Evolutionary conservation across 139 green algal genomes (phyloP).

Genomic region (Chlamydomonas sp.): DNA sequence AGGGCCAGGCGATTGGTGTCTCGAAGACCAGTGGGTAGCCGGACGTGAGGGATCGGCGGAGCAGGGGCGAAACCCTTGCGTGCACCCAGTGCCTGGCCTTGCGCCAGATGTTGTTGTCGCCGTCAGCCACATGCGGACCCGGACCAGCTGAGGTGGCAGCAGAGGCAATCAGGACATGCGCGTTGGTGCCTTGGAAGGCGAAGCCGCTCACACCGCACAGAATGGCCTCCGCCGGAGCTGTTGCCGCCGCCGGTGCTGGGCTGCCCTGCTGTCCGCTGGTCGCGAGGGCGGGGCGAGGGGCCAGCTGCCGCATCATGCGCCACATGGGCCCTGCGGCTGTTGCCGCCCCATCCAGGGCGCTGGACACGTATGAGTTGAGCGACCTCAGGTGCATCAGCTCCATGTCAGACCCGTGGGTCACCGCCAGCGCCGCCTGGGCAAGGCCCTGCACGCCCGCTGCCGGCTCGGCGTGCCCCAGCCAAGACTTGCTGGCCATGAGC

Average conservation of each 20-base stretch:
- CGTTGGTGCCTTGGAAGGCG: conserved; percentile 85
- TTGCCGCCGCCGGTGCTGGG: not conserved
- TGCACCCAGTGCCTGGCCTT: conserved; percentile 37
- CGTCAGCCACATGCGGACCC: not conserved
- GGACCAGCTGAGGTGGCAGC: not conserved
- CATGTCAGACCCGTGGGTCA: conserved; percentile 29
- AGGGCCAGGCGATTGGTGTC: not conserved
- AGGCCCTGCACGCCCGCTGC: conserved; percentile 65
- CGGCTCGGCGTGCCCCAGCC: conserved; percentile 69
- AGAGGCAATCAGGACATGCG: conserved; percentile 51
- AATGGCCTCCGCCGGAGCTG: not conserved
- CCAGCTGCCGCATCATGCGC: conserved; percentile 3
- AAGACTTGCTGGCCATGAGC: conserved; percentile 55
- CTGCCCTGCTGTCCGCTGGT: not conserved
- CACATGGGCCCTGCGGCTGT: conserved; percentile 12
- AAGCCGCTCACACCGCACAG: conserved; percentile 76
- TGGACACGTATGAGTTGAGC: conserved; percentile 66
- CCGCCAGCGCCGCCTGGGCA: conserved; percentile 26
- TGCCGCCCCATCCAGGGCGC: conserved; percentile 32
- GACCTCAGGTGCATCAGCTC: conserved; percentile 53
- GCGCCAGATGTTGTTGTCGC: not conserved
- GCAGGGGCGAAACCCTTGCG: not conserved
- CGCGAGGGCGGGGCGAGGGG: not conserved
- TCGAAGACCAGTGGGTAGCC: not conserved
- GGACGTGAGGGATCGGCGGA: not conserved